Evolutionary conservation across 371 early-diverging fungal species (phyloP).

Genomic region (Umbelopsis sp.): DNA sequence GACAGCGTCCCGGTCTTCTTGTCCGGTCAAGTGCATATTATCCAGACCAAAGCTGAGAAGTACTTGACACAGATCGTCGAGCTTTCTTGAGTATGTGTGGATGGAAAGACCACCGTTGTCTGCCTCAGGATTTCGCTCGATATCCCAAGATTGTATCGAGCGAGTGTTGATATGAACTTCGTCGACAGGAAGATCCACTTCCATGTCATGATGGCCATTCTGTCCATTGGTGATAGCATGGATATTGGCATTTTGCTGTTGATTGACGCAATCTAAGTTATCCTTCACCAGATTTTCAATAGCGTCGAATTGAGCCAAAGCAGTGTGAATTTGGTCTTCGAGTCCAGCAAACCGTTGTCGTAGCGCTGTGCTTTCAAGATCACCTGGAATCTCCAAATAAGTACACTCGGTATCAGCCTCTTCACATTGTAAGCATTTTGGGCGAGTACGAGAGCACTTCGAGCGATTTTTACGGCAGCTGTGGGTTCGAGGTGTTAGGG

Average conservation of each 20-base stretch:
- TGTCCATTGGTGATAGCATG: background rate
- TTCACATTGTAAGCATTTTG: constrained; percentile 45
- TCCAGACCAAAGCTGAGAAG: constrained; percentile 48
- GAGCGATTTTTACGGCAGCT: constrained; percentile 54
- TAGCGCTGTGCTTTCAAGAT: constrained; percentile 51
- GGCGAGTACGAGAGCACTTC: constrained; percentile 48
- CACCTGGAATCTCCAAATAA: constrained; percentile 50
- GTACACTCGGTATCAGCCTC: constrained; percentile 35
- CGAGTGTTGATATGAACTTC: constrained; percentile 24
- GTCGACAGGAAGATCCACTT: background rate
- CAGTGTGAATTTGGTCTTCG: constrained; percentile 49
- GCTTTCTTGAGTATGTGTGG: constrained; percentile 43
- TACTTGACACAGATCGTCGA: constrained; percentile 43
- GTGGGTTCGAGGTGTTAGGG: background rate
- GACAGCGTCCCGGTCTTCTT: background rate
- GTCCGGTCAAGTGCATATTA: constrained; percentile 24
- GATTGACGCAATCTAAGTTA: background rate
- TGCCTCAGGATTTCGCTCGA: constrained; percentile 20
- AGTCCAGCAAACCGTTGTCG: constrained; percentile 46
- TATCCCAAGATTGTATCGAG: constrained; percentile 30
- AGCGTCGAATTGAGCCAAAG: constrained; percentile 39
- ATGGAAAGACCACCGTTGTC: constrained; percentile 37
- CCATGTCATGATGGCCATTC: no score
- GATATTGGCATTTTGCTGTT: background rate
- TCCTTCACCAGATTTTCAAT: constrained; percentile 39